Evolutionary conservation across 192 early-diverging fungal genomes (phyloP), one percentile per base, ranked within the genome.

Genomic region (Pilobolus umbonatus): DNA sequence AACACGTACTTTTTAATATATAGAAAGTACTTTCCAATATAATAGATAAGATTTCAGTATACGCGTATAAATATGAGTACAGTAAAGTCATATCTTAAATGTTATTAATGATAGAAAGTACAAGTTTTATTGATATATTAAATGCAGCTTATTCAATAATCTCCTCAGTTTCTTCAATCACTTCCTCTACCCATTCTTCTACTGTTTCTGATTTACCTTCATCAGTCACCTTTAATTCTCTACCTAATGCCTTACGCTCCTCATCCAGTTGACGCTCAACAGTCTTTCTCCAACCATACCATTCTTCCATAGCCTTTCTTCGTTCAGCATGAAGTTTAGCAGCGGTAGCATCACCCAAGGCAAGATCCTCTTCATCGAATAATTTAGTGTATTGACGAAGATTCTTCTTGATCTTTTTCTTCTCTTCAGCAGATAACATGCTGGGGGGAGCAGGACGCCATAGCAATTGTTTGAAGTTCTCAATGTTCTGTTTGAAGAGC

Each of bases 401-500:
- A 71, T 92, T 90, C 88, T 93, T 98, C 74, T 81, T 84, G 49
- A 98, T 84, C 71, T 83, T 72, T 80, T 90, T 92, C 80, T 88
- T 87, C 76, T 89, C 75, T 31, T 87, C 91, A 44, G 74, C 72
- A 12, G 85, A 72, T 35, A 98, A 77, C 49, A 98, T 79, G 40
- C 89, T 83, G 40, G 74, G 70, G 7, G 97, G 95, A 42, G 94
- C 88, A 42, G 97, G 97, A 61, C 97, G 89, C 93, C 95, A 99
- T 62, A 92, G 61, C 40, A 97, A 65, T 81, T 96, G 94, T 79
- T 95, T 94, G 70, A 99, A 92, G 57, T 78, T 72, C 49, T 92
- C 87, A 22, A 91, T 69, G 47, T 70, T 71, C 40, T 88, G 83
- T 72, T 87, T 86, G 67, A 79, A 79, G 26, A 98, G 75, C 57